Base-by-base conservation (phyloP, 192 early-diverging fungal genomes). In the Coemansia sp. region DNA sequence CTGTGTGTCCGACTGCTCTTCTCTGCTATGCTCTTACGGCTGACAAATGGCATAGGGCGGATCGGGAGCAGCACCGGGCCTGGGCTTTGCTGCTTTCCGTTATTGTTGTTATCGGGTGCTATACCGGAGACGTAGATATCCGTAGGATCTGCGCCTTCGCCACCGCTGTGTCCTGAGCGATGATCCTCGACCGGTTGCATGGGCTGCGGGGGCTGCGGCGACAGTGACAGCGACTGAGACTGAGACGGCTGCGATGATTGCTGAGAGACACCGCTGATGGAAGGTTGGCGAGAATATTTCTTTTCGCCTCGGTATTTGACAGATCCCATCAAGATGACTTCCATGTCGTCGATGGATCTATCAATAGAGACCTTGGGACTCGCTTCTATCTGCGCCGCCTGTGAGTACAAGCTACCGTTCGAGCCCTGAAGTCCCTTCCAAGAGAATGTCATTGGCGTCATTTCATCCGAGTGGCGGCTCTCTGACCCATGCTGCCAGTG, bases 301-400 rank as follows among this genome's bases (percentile, higher is more conserved):
- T 62, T 66, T 34, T 66, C 70, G 7, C 64, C 64, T 15, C 70
- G 70, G 31, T 50, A 47, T 55, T 72, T 72, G 6, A 72, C 70
- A 10, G 70, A 72, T 3, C 70, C 70, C 70, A 72, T 72, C 64
- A 72, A 25, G 22, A 72, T 62, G 11, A 66, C 50, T 9, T 41
- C 28, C 23, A 15, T 33, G 19, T 25, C 54, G 1, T 27, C 40
- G 42, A n/a, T 37, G 6, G 55, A 22, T 2, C 22, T 25, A 28
- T 37, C 33, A 4, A 40, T 29, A 29, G 59, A 11, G 0, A 6
- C 22, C 5, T 28, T n/a, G 15, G 20, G 38, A 10, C 45, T 57
- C 2, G 63, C 14, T 10, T 28, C 27, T 5, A 41, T 59, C 34
- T 28, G 38, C 4, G 36, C 6, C 4, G 50, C 22, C 30, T 64